These are phyloP conservation scores for Ceratobasidium sp. DNA, from an alignment of 1,284 basidiomycete species.

Conservation along the genomic window DNA sequence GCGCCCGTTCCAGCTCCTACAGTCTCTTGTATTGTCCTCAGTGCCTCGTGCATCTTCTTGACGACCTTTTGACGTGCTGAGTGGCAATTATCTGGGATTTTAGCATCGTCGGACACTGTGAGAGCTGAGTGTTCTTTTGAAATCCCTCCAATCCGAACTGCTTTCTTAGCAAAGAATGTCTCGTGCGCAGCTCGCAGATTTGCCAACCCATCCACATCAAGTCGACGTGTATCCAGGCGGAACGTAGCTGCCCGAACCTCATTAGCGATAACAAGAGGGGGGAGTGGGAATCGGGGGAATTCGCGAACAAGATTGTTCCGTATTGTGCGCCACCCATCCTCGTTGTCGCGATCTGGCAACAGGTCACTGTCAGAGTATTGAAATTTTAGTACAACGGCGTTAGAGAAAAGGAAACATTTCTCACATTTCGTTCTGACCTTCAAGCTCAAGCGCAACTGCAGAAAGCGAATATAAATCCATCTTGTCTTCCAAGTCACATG, in stretches of 20 bases:
- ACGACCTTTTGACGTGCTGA: slow-evolving; percentile 9
- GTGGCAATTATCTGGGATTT: not conserved
- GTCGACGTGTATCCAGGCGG: not conserved
- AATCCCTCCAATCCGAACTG: not conserved
- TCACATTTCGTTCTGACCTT: not conserved
- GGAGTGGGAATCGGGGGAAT: slow-evolving; percentile 1
- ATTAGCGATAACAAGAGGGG: not conserved
- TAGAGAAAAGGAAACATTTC: not conserved
- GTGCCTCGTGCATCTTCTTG: slow-evolving; percentile 27
- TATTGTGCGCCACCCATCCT: not conserved
- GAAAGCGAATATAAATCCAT: not conserved
- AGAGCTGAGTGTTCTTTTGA: not conserved
- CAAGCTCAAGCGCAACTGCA: not conserved
- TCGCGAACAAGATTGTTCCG: not conserved
- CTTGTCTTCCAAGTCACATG: not conserved
- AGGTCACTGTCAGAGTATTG: too few species aligned
- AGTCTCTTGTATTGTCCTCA: slow-evolving; percentile 17
- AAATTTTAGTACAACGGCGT: too few species aligned
- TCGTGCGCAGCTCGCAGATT: not conserved
- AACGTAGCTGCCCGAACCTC: slow-evolving; percentile 29
- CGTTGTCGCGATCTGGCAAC: not conserved
- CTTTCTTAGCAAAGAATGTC: not conserved
- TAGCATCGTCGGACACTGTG: slow-evolving; percentile 46
- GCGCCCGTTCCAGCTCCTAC: not conserved
- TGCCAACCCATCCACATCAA: not conserved